Evolutionary conservation across 202 grass and related monocot genomes (phyloP).

Genomic region (Elaeis oleifera): DNA sequence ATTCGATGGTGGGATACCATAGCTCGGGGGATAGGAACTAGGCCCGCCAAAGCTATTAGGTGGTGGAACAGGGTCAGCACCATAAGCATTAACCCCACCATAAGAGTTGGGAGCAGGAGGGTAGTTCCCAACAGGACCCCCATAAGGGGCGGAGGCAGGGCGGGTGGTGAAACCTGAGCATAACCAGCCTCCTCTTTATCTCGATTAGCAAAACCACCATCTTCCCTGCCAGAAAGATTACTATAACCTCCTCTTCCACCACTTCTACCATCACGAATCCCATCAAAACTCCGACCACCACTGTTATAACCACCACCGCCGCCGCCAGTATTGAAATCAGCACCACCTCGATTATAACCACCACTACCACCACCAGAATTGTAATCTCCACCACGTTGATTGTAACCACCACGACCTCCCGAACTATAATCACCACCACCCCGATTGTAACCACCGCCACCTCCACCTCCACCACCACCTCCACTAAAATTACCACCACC

Average conservation of each 20-base stretch:
- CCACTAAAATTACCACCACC: constrained; percentile 43
- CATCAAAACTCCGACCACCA: constrained; percentile 46
- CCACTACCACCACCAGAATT: constrained; percentile 28
- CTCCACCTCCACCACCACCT: constrained; percentile 33
- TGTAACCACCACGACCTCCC: neutral
- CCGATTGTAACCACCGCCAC: constrained; percentile 33
- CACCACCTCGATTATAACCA: constrained; percentile 19
- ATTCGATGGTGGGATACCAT: constrained; percentile 57
- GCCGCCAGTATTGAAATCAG: constrained; percentile 25
- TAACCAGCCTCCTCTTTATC: constrained; percentile 34
- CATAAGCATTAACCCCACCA: constrained; percentile 57
- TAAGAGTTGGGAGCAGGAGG: constrained; percentile 43
- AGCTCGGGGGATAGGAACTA: constrained; percentile 68
- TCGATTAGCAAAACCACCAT: constrained; percentile 35
- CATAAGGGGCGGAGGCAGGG: constrained; percentile 50
- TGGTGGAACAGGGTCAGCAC: constrained; percentile 57
- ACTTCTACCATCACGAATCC: constrained; percentile 44
- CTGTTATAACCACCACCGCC: constrained; percentile 45
- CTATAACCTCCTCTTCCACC: constrained; percentile 53
- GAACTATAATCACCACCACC: constrained; percentile 19
- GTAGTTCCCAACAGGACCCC: constrained; percentile 50
- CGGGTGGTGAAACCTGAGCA: constrained; percentile 51
- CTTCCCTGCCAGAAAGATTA: constrained; percentile 31
- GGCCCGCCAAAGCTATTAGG: constrained; percentile 58
- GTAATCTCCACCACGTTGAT: constrained; percentile 26